Evolutionary conservation across 352 stramenopile species (phyloP).

Genomic region (Blastocystis sp.): DNA sequence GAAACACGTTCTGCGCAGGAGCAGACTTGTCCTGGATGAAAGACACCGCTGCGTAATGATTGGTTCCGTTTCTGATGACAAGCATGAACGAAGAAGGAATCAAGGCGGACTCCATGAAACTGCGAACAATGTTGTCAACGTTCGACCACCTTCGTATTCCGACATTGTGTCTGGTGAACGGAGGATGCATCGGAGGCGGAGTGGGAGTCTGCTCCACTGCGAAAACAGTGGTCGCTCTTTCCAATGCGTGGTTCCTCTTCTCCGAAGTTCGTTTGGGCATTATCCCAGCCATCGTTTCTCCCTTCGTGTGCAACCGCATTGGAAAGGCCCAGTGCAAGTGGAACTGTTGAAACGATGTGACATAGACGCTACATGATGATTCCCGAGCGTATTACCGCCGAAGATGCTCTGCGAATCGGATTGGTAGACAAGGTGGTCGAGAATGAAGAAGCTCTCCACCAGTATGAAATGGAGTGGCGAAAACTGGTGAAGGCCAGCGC

Average conservation of each 20-base stretch:
- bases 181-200: slow-evolving; percentile 33
- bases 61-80: not conserved
- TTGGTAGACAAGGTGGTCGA: slow-evolving; percentile 32
- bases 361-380: slow-evolving; percentile 38
- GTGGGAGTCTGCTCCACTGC: slow-evolving; percentile 9
- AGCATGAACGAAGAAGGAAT: slow-evolving; percentile 43
- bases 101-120: slow-evolving; percentile 24
- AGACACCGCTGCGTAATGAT: not conserved
- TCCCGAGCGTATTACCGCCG: slow-evolving; percentile 23
- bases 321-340: slow-evolving; percentile 37
- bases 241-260: slow-evolving; percentile 34
- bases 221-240: slow-evolving; percentile 26
- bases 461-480: slow-evolving; percentile 30
- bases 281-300: slow-evolving; percentile 35
- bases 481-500: slow-evolving; percentile 3
- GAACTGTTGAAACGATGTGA: not conserved
- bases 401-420: slow-evolving; percentile 21
- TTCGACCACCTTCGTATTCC: slow-evolving; percentile 32
- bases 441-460: not conserved
- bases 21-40: slow-evolving; percentile 56
- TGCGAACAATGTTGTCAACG: slow-evolving; percentile 5
- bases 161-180: slow-evolving; percentile 26
- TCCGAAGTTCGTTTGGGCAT: slow-evolving; percentile 38
- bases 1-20: slow-evolving; percentile 44
- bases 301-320: slow-evolving; percentile 50